Evolutionary conservation across 768 basidiomycete species (phyloP).

Genomic region (Leccinum uliginosum): DNA sequence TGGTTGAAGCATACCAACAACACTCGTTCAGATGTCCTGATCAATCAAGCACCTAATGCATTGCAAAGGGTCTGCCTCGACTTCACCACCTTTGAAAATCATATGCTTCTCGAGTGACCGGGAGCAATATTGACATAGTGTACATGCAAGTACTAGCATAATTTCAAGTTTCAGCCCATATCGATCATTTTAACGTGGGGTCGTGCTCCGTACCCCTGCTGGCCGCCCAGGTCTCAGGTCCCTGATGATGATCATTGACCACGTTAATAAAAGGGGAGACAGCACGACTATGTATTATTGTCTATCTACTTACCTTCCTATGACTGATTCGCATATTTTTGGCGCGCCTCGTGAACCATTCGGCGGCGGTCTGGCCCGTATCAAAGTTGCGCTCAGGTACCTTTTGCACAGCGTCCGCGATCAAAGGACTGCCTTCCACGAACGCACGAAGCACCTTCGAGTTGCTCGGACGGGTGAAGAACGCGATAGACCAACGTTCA

Average conservation of each 20-base stretch:
- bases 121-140: too few species aligned
- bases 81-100: too few species aligned
- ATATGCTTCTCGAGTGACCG: too few species aligned
- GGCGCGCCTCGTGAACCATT: background rate
- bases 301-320: background rate
- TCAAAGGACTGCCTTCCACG: background rate
- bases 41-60: too few species aligned
- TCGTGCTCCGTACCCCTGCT: too few species aligned
- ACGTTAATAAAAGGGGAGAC: background rate
- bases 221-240: too few species aligned
- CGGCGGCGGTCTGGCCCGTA: background rate
- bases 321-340: background rate
- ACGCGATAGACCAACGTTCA: background rate
- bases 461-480: background rate
- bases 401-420: background rate
- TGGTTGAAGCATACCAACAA: too few species aligned
- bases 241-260: background rate
- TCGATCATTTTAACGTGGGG: too few species aligned
- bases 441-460: background rate
- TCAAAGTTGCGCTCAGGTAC: background rate
- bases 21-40: too few species aligned
- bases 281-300: background rate
- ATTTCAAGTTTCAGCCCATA: too few species aligned
- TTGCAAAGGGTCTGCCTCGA: too few species aligned
- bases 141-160: too few species aligned